These are phyloP conservation scores for Neopestalotiopsis clavispora DNA, from an alignment of 2,329 filamentous ascomycete genomes.

Conservation along the genomic window DNA sequence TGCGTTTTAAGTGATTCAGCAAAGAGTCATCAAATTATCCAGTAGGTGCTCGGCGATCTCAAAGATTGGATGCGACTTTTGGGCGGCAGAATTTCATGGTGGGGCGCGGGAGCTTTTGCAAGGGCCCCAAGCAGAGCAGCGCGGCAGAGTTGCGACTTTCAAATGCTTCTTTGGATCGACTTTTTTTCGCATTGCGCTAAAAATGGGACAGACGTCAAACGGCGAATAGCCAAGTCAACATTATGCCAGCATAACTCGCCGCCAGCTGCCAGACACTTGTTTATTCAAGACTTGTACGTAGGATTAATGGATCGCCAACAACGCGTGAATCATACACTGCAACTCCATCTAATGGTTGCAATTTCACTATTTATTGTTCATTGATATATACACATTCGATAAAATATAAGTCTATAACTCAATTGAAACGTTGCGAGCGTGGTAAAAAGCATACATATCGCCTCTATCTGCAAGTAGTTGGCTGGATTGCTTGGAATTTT, in stretches of 20 bases:
- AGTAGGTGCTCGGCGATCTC: conserved; percentile 3
- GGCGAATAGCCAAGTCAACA: not conserved
- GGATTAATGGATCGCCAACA: not conserved
- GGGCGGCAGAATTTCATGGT: conserved; percentile 16
- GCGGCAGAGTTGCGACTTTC: not conserved
- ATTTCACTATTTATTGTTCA: too few relatives aligned
- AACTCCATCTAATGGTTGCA: too few relatives aligned
- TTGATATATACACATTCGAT: too few relatives aligned
- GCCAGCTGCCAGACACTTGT: not conserved
- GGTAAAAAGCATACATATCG: not conserved
- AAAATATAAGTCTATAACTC: not conserved
- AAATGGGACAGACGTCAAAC: not conserved
- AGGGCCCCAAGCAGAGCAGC: not conserved
- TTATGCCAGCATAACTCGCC: not conserved
- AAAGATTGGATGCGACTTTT: conserved; percentile 10
- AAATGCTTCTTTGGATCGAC: not conserved
- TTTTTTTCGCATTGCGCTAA: not conserved
- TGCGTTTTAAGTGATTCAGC: conserved; percentile 7
- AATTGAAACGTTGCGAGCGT: not conserved
- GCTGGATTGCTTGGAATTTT: conserved; percentile 14
- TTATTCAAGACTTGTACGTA: not conserved
- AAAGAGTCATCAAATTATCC: not conserved
- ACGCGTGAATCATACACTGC: not conserved
- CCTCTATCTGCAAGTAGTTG: not conserved
- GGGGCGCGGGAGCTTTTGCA: not conserved